Evolutionary conservation across 1,284 basidiomycete species (phyloP), one percentile per base, ranked within the genome.

Genomic region (Cutaneotrichosporon sp.): DNA sequence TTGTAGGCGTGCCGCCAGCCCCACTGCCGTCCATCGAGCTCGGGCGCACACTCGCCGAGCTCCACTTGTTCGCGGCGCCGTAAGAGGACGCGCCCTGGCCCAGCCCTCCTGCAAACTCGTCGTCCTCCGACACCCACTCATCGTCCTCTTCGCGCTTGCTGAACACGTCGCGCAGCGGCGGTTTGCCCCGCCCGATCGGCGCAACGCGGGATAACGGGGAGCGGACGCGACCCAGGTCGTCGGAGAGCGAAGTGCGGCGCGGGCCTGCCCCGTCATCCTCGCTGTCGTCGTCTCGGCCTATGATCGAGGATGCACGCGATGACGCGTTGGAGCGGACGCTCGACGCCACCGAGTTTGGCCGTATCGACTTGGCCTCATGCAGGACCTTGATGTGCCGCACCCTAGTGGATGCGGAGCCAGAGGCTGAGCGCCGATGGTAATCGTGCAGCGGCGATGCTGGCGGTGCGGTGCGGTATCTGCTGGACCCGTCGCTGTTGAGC

Each of bases 91-190:
- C 25, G 27, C 43, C 51, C 20, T 82, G 81, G 5, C 81, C 81
- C 7, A 81, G 69, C 0, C 81, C 81, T 20, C 80, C 77, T 11
- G 72, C 75, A 59, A 71, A 81, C 56, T 56, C 52, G 46, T 60
- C 60, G 29, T 64, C 51, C 13, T 60, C 60, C n/a, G 14, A 51
- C 56, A 31, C 71, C 81, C 80, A 81, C n/a, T 80, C 79, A 11
- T 77, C 76, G 13, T 77, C 76, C 29, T 77, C 79, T 22, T 73
- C 69, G 52, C 77, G 75, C 18, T 68, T 69, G 29, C 80, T 76
- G 66, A 82, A 82, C 1, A 82, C 81, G 65, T 83, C 79, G 11
- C 81, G 68, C 1, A 80, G 62, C 1, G 78, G 76, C 0, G 73
- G 67, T 43, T 75, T 74, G 18, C 67, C 63, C 3, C 64, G 56